phyloP scores from a whole-genome alignment of 495 filamentous ascomycete species.

The Copromyces sp. region DNA sequence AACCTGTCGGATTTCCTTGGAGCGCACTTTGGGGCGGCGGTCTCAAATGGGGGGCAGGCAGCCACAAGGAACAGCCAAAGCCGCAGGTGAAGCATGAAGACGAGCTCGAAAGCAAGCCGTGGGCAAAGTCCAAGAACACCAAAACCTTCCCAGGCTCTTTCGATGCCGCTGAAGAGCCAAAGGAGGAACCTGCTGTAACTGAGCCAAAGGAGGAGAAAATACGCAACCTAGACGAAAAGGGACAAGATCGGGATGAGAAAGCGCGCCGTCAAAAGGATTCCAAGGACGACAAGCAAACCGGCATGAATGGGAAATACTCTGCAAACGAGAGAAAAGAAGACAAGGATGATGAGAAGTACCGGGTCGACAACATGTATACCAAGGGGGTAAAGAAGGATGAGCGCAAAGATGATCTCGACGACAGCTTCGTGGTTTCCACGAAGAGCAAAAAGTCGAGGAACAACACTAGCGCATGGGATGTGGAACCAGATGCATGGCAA shows the following conservation, averaged over 20 bases:
- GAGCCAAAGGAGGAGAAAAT: not conserved
- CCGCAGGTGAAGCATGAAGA: constrained; percentile 13
- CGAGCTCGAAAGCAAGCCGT: constrained; percentile 26
- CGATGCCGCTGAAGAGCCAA: constrained; percentile 20
- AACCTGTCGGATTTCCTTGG: not conserved
- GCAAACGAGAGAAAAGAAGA: not conserved
- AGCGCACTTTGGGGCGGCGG: not conserved
- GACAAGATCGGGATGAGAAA: not conserved
- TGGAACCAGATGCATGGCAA: constrained; percentile 20
- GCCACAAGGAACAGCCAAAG: not conserved
- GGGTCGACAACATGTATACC: constrained; percentile 7
- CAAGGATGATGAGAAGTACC: constrained; percentile 10
- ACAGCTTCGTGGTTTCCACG: constrained; percentile 18
- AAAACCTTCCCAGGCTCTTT: constrained; percentile 28
- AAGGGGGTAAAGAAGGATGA: constrained; percentile 9
- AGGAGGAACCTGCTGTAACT: not conserved
- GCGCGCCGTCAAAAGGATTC: not conserved
- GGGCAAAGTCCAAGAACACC: constrained; percentile 38
- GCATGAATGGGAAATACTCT: not conserved
- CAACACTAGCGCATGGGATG: constrained; percentile 15
- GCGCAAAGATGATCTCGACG: constrained; percentile 19
- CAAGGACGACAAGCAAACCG: not conserved
- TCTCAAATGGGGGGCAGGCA: not conserved
- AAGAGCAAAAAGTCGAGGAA: constrained; percentile 34
- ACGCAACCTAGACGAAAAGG: not conserved